Base-by-base conservation (phyloP, 108 stramenopile genomes). In the Parmales sp. region DNA sequence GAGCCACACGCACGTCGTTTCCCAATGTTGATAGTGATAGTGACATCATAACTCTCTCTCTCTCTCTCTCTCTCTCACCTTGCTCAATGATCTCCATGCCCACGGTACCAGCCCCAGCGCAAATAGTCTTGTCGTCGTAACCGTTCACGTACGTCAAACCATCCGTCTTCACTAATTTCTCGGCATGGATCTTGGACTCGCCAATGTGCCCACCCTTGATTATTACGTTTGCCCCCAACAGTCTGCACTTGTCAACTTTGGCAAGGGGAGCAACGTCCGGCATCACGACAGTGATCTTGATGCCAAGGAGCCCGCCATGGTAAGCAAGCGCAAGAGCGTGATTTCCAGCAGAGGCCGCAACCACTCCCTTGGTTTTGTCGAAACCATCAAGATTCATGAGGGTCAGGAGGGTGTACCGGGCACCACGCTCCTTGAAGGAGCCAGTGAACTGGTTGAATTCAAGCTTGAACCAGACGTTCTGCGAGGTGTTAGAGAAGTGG, bases 101-200 rank as follows among this genome's bases (percentile, higher is more conserved):
- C 48, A 98, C 91, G n/a, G 96, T 95, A 29, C 96, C 96, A 1
- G 96, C 96, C 23, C 96, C 96, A 1, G 96, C 96, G 22, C 94
- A 74, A 75, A 98, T 94, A 38, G 90, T 77, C n/a, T 89, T 89
- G 76, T 98, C 93, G 79, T 98, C 95, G 74, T 98, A 98, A 0
- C 96, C 96, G 71, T 97, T 97, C 13, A 97, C 71, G 72, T 97
- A 97, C 18, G 73, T 74, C 39, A 88, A 69, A 0, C 78, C 80
- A 48, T 91, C 75, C 20, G 80, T 71, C 34, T 71, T 72, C 16
- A 80, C 78, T 5, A 90, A 65, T 13, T 67, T 70, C 45, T 91
- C 87, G 22, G 94, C 94, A 45, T 74, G 77, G 31, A 76, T 81
- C 76, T 95, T 95, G 31, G 91, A 77, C 79, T 96, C 93, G 0